phyloP scores from a whole-genome alignment of 2,329 filamentous ascomycete genomes.

The Paecilomyces sp. region DNA sequence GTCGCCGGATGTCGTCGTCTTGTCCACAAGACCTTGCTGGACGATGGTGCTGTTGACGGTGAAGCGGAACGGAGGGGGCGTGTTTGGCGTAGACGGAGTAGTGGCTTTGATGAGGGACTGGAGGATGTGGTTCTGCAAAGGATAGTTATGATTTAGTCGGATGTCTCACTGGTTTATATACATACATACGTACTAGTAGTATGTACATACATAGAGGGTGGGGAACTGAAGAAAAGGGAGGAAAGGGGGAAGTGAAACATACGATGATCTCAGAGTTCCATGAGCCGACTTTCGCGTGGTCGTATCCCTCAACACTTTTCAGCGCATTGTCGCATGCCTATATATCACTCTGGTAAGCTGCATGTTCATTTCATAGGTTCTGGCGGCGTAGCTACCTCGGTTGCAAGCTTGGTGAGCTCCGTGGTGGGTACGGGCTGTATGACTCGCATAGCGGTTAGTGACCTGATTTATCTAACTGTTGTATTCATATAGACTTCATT shows the following conservation, averaged over 20 bases:
- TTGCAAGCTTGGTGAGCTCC: slow-evolving; percentile 77
- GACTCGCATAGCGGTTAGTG: not conserved
- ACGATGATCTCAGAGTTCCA: slow-evolving; percentile 96
- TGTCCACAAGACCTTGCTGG: slow-evolving; percentile 63
- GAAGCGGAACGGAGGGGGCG: slow-evolving; percentile 71
- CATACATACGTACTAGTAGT: no score
- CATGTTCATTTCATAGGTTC: not conserved
- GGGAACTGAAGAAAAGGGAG: not conserved
- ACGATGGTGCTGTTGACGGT: slow-evolving; percentile 98
- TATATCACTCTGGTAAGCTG: not conserved
- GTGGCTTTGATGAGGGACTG: slow-evolving; percentile 36
- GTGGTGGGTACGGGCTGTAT: slow-evolving; percentile 65
- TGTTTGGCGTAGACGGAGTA: slow-evolving; percentile 24
- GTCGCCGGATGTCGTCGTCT: slow-evolving; percentile 48
- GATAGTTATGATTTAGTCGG: not conserved
- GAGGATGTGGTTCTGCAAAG: slow-evolving; percentile 30
- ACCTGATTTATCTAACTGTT: not conserved
- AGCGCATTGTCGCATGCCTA: slow-evolving; percentile 80
- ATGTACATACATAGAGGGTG: no score
- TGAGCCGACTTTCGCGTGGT: slow-evolving; percentile 72
- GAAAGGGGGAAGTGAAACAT: slow-evolving; percentile 27
- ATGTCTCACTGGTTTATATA: not conserved
- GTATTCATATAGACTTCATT: no score
- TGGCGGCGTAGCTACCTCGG: slow-evolving; percentile 55
- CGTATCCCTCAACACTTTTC: slow-evolving; percentile 68